Base-by-base conservation (phyloP, 148 eudicot species). In the Linanthus parryae region DNA sequence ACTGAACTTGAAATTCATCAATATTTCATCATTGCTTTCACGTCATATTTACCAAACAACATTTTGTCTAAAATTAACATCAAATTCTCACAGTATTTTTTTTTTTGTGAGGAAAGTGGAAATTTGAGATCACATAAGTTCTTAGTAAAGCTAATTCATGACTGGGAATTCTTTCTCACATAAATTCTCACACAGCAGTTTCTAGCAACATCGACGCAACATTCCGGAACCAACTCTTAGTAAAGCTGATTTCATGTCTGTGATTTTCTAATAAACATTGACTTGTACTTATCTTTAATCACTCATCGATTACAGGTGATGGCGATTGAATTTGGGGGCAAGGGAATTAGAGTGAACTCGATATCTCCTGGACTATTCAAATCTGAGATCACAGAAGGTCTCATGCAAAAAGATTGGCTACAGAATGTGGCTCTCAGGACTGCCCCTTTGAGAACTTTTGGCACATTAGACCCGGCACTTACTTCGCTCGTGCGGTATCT, bases 311-410 rank as follows among this genome's bases (percentile, higher is more conserved):
- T 37, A 16, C 56, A 71, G 70, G 18, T 45, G 20, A 65, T 71
- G 75, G 75, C 75, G 15, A 0, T 65, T 14, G 76, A 71, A 39
- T 47, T 72, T 15, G 76, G 71, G 24, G 38, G 3, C 2, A 41
- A 57, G 38, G 66, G 58, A 14, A 72, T 72, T 18, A 50, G 64
- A 57, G 71, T 72, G 8, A 72, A 72, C 25, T 52, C 71, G n/a
- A 57, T 72, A 25, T 33, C 52, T 16, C 76, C 71, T 4, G 76
- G 76, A 26, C 13, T 72, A 19, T 72, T 72, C 52, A 31, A 34
- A 44, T 71, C 75, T 20, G 75, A 71, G 59, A 65, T 71, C 29
- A 71, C 70, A 0, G 55, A 65, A 31, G 20, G 42, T 19, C 76
- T 71, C 2, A 5, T 71, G 14, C 24, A 56, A 35, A 52, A 65